Base-by-base conservation (phyloP, 2,329 filamentous ascomycete genomes). In the Magnaporthiopsis incrustans region DNA sequence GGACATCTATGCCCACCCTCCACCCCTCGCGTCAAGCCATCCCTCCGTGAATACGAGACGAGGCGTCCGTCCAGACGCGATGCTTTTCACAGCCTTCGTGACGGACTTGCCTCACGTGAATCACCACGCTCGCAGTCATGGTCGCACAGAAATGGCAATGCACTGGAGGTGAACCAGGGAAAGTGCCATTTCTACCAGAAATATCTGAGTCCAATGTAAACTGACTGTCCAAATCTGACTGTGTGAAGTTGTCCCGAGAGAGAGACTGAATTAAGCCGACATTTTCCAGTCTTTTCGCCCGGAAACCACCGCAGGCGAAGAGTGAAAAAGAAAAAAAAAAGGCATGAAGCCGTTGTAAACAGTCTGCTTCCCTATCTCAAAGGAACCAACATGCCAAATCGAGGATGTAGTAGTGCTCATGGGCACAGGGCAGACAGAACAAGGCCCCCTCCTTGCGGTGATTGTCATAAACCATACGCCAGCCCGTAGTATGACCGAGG, bases 31-130 rank as follows among this genome's bases (percentile, higher is more conserved):
- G 2, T 53, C n/a, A 22, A 53, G 44, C 44, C 44, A n/a, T 53
- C 22, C 22, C 44, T 3, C 22, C 7, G n/a, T 25, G n/a, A 53
- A n/a, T 18, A 22, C 5, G 44, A 53, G 22, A 10, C 30, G 57
- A 58, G 25, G 26, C 30, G 57, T 58, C 57, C 4, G n/a, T 30
- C 30, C 30, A 30, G 56, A 57, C 12, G 12, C 26, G 57, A 58
- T 58, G 57, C 57, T 27, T 58, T 58, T 58, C 11, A 58, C n/a
- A 58, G 57, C 57, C 57, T 25, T 32, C 57, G 30, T 58, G 6
- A 4, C 26, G 30, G 44, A 53, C 44, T 25, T 22, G 44, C 44
- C 44, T 25, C 44, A n/a, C 22, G 44, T 53, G 44, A 53, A 53
- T 53, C 44, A 53, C 44, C 44, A 53, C 44, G 44, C 18, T 53